phyloP scores from a whole-genome alignment of 805 yeast genomes.

The Zygosaccharomyces bisporus region DNA sequence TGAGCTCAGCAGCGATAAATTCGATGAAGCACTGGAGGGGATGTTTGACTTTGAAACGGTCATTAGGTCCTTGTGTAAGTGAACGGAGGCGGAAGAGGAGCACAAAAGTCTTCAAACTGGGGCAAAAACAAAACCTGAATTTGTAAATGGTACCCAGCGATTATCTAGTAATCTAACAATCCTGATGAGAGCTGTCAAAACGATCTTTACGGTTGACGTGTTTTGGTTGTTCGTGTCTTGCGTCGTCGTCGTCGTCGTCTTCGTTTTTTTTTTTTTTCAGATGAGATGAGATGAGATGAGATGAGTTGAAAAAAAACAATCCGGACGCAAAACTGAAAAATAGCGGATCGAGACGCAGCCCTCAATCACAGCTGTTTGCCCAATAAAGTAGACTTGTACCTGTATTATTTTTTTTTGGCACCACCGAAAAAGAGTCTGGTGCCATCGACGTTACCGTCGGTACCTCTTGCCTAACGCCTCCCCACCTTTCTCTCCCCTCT shows the following conservation, averaged over 20 bases:
- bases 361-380: not conserved
- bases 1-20: conserved; percentile 20
- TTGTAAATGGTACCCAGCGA: conserved; percentile 5
- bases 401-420: not conserved
- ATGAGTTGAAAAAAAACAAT: conserved; percentile 10
- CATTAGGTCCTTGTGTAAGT: conserved; percentile 10
- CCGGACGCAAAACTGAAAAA: conserved; percentile 8
- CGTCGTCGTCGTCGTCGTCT: conserved; percentile 6
- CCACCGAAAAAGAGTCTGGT: not conserved
- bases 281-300: conserved; percentile 19
- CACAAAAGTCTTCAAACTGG: conserved; percentile 6
- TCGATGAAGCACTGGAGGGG: conserved; percentile 15
- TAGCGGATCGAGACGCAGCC: not conserved
- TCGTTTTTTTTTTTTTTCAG: conserved; percentile 8
- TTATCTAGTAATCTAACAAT: not conserved
- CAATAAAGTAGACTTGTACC: not conserved
- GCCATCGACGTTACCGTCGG: not conserved
- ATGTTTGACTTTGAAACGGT: conserved; percentile 23
- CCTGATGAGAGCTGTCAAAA: not conserved
- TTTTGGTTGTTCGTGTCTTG: not conserved
- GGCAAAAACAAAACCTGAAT: conserved; percentile 3
- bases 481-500: not conserved
- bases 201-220: not conserved
- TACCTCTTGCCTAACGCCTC: not conserved
- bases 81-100: not conserved